Percentiles rank a stretch among this genome's conserved stretches.
Evolutionary conservation across 129 eudicot species (phyloP).

Genomic region (Scalesia atractyloides): DNA sequence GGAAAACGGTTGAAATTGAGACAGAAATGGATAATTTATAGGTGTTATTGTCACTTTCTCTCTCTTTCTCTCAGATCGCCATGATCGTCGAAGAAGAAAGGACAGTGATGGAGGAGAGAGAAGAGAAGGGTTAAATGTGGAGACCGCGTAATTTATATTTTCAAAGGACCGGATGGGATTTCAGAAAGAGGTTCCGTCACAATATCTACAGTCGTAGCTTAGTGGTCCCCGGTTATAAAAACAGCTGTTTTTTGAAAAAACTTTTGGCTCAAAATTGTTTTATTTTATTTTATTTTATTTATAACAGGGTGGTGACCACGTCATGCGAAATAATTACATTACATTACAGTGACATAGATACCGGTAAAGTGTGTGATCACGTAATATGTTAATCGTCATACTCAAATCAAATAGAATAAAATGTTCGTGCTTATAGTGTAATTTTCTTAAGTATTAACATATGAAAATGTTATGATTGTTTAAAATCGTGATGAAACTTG

Average conservation of each 20-base stretch:
- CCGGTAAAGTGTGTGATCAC: too few species aligned
- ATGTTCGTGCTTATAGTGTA: too few species aligned
- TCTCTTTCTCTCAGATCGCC: constrained; percentile 61
- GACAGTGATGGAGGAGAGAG: constrained; percentile 38
- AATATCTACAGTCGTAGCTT: background rate
- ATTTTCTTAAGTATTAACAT: too few species aligned
- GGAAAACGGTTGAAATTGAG: background rate
- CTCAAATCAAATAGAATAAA: too few species aligned
- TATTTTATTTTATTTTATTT: too few species aligned
- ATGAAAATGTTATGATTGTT: too few species aligned
- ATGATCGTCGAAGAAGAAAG: constrained; percentile 38
- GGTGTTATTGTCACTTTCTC: constrained; percentile 5
- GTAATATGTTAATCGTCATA: too few species aligned
- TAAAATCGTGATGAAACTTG: too few species aligned
- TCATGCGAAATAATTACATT: too few species aligned
- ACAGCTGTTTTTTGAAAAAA: too few species aligned
- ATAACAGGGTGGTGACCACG: too few species aligned
- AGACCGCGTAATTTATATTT: constrained; percentile 74
- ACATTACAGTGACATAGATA: too few species aligned
- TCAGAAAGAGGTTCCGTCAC: constrained; percentile 5
- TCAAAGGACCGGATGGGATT: constrained; percentile 40
- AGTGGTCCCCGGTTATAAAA: constrained; percentile 21
- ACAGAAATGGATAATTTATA: background rate
- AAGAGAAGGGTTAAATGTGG: constrained; percentile 27
- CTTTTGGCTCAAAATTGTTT: background rate